These are phyloP conservation scores for Camelina sativa DNA, from an alignment of 345 rosid genomes.

Conservation along the genomic window DNA sequence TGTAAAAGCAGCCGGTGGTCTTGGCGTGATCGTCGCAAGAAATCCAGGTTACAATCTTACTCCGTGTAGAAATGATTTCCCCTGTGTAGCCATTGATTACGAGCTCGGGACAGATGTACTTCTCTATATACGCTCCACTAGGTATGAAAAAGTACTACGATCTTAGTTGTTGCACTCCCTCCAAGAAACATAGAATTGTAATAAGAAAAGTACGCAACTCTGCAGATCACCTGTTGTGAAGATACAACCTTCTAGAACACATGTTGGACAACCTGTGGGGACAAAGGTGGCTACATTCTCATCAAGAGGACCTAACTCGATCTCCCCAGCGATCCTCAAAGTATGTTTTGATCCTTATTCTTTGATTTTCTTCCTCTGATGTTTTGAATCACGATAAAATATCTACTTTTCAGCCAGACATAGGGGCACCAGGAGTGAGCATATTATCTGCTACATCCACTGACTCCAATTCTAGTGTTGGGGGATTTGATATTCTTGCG, in stretches of 20 bases:
- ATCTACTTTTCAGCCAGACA: constrained; percentile 41
- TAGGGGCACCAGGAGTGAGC: constrained; percentile 53
- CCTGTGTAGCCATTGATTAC: constrained; percentile 44
- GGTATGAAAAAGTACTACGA: constrained; percentile 30
- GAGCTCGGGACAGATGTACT: constrained; percentile 49
- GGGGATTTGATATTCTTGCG: constrained; percentile 26
- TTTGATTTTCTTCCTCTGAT: background rate
- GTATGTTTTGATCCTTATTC: background rate
- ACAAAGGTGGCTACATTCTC: constrained; percentile 41
- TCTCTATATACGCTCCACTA: constrained; percentile 44
- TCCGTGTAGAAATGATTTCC: constrained; percentile 46
- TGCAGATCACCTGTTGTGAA: constrained; percentile 36
- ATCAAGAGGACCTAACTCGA: constrained; percentile 61
- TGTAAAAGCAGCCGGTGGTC: constrained; percentile 46
- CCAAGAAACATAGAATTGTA: background rate
- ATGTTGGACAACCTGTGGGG: constrained; percentile 31
- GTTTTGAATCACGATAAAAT: background rate
- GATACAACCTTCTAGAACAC: constrained; percentile 33
- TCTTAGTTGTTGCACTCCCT: background rate
- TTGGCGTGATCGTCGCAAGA: constrained; percentile 49
- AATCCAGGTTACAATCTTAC: constrained; percentile 37
- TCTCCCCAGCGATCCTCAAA: constrained; percentile 32
- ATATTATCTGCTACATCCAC: constrained; percentile 50
- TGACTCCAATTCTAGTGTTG: background rate
- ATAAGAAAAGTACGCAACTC: background rate